These are phyloP conservation scores for Lichtheimia ornata DNA, from an alignment of 371 early-diverging fungal species.

Conservation along the genomic window DNA sequence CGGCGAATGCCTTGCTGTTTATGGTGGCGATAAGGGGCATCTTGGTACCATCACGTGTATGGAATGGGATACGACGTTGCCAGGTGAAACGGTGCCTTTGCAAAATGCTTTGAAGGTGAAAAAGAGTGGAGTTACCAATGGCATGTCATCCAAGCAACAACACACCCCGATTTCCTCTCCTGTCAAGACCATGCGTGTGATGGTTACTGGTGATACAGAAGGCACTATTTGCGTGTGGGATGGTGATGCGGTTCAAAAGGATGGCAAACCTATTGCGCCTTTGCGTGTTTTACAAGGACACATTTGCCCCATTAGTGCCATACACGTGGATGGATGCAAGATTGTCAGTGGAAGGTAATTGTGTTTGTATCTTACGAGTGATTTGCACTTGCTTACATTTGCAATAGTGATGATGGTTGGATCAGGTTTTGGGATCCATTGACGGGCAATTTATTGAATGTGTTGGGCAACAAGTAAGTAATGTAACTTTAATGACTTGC, in stretches of 20 bases:
- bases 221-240: slow-evolving; percentile 52
- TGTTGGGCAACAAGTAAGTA: slow-evolving; percentile 27
- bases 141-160: background rate
- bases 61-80: slow-evolving; percentile 35
- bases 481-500: background rate
- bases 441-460: slow-evolving; percentile 31
- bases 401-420: slow-evolving; percentile 45
- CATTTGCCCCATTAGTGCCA: slow-evolving; percentile 35
- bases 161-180: background rate
- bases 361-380: background rate
- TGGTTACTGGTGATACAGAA: slow-evolving; percentile 50
- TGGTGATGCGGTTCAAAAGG: slow-evolving; percentile 18
- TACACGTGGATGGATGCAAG: slow-evolving; percentile 46
- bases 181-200: slow-evolving; percentile 23
- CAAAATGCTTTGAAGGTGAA: slow-evolving; percentile 17
- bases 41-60: slow-evolving; percentile 37
- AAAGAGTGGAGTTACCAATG: background rate
- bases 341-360: slow-evolving; percentile 46
- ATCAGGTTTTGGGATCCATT: slow-evolving; percentile 51
- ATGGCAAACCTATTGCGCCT: slow-evolving; percentile 23
- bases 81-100: slow-evolving; percentile 23
- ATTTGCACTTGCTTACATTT: background rate
- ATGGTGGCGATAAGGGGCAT: slow-evolving; percentile 26
- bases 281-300: slow-evolving; percentile 32
- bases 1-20: slow-evolving; percentile 28